Conservation (phyloP, 1,139 yeast genomes). For the Sugiyamaella grinbergsii region DNA sequence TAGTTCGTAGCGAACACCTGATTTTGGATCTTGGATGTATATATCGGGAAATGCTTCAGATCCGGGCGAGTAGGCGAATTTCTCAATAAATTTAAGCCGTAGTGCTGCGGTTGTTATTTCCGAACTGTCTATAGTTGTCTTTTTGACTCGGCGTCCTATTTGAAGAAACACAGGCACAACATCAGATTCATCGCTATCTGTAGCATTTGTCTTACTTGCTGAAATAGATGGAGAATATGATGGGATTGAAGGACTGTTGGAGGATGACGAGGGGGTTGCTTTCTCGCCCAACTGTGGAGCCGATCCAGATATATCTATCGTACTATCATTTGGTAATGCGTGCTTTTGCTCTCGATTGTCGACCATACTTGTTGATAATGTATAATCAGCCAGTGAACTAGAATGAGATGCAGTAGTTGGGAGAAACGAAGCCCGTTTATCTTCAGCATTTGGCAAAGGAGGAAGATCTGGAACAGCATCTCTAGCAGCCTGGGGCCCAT, state of each 20-base stretch:
- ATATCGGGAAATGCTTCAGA: constrained; percentile 80
- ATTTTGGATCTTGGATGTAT: constrained; percentile 64
- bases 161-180: constrained; percentile 53
- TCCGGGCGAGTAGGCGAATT: constrained; percentile 76
- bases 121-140: constrained; percentile 54
- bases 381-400: constrained; percentile 34
- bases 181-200: neutral
- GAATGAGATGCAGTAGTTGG: constrained; percentile 37
- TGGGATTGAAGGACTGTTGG: neutral
- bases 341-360: constrained; percentile 18
- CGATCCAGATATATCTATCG: neutral
- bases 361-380: constrained; percentile 30
- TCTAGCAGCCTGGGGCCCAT: constrained; percentile 38
- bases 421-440: constrained; percentile 24
- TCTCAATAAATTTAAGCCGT: constrained; percentile 77
- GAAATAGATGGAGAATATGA: neutral
- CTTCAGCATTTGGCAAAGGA: constrained; percentile 35
- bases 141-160: constrained; percentile 63
- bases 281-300: neutral
- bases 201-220: neutral
- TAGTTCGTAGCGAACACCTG: constrained; percentile 71
- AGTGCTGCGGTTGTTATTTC: constrained; percentile 60
- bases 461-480: constrained; percentile 35
- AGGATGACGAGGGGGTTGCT: neutral
- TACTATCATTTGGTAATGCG: neutral